Evolutionary conservation across 2,329 filamentous ascomycete species (phyloP).

Genomic region (Mycosphaerella sp.): DNA sequence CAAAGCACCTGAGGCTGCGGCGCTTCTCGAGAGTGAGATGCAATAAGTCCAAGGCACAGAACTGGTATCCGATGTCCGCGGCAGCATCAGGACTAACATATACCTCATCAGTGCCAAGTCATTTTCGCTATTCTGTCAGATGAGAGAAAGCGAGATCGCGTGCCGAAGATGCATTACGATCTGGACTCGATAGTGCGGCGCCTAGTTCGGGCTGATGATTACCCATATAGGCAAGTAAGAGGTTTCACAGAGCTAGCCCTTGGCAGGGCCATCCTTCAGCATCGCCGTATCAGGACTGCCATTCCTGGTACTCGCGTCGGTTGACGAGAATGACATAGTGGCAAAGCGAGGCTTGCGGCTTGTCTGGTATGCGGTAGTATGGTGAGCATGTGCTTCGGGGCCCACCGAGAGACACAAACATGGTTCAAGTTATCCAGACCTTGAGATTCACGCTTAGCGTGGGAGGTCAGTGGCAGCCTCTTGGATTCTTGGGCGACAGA

Average conservation of each 20-base stretch:
- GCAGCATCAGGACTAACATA: conserved; percentile 9
- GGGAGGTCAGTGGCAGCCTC: neutral
- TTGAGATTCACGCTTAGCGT: neutral
- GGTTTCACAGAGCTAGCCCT: neutral
- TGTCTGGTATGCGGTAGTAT: too few species aligned
- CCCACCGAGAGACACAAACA: too few species aligned
- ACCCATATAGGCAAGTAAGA: neutral
- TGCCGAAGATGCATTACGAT: neutral
- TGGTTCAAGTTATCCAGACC: too few species aligned
- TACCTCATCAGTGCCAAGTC: neutral
- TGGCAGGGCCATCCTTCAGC: neutral
- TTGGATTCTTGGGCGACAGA: too few species aligned
- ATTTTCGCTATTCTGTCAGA: neutral
- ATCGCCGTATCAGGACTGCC: neutral
- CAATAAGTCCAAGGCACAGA: neutral
- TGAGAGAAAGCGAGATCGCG: neutral
- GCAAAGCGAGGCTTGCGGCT: too few species aligned
- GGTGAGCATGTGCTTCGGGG: too few species aligned
- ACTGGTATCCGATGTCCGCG: neutral
- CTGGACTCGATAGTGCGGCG: neutral
- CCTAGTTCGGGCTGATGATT: neutral
- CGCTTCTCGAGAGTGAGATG: neutral
- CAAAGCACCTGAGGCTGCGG: neutral
- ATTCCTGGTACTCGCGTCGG: neutral
- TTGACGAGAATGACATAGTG: too few species aligned